phyloP scores from a whole-genome alignment of 192 early-diverging fungal species.

The Spinellus fusiger region DNA sequence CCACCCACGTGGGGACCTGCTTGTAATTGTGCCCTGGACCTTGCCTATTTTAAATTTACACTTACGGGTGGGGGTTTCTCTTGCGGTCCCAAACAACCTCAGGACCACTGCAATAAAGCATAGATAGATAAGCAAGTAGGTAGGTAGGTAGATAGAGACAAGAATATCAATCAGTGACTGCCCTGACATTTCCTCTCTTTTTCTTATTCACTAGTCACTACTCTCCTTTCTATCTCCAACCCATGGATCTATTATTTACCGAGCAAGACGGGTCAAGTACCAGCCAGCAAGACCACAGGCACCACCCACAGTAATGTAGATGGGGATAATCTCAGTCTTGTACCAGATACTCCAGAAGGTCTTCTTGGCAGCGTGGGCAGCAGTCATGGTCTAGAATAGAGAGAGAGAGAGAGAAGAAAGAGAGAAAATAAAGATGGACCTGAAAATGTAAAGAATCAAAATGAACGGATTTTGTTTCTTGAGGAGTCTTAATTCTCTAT shows the following conservation, averaged over 20 bases:
- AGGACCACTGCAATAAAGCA: constrained; percentile 33
- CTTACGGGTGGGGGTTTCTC: constrained; percentile 37
- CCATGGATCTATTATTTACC: too few relatives aligned
- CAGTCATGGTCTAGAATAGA: constrained; percentile 32
- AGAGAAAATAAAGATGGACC: background rate
- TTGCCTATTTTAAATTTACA: background rate
- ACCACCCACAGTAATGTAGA: constrained; percentile 41
- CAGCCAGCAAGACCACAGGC: constrained; percentile 46
- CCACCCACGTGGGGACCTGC: too few relatives aligned
- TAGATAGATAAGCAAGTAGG: constrained; percentile 2
- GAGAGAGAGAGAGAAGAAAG: constrained; percentile 8
- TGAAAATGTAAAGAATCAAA: constrained; percentile 1
- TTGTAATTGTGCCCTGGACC: too few relatives aligned
- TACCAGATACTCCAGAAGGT: constrained; percentile 49
- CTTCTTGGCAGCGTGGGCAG: constrained; percentile 48
- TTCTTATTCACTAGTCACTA: too few relatives aligned
- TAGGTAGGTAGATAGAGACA: background rate
- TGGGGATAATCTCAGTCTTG: constrained; percentile 52
- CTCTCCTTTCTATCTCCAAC: too few relatives aligned
- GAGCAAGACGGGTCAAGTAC: constrained; percentile 52
- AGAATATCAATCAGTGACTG: background rate
- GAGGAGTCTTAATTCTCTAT: background rate
- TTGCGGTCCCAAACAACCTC: constrained; percentile 53
- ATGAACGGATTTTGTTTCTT: background rate
- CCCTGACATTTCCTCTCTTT: background rate